phyloP scores from a whole-genome alignment of 345 rosid genomes.

The Salix suchowensis region DNA sequence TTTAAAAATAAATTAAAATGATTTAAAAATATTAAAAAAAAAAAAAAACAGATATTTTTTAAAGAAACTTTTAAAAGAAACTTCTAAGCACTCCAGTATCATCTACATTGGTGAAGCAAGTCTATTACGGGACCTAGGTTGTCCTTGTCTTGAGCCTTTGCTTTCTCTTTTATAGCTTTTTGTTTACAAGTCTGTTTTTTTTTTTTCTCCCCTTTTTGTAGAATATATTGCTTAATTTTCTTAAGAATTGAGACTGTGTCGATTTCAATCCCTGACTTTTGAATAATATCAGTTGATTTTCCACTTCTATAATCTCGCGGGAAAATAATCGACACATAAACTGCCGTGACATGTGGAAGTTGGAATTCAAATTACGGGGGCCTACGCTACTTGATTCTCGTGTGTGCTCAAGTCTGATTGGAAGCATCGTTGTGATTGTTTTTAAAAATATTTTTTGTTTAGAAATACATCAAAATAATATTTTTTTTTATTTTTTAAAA shows the following conservation, averaged over 20 bases:
- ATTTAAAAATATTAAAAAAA: too few species aligned
- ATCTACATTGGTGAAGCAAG: not conserved
- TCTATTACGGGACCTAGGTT: not conserved
- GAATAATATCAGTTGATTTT: not conserved
- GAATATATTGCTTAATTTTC: too few species aligned
- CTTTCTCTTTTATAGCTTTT: not conserved
- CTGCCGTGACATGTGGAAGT: not conserved
- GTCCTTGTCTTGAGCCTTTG: not conserved
- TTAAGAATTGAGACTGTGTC: not conserved
- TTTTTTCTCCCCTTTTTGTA: too few species aligned
- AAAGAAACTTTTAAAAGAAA: too few species aligned
- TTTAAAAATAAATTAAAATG: too few species aligned
- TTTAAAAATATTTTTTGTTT: too few species aligned
- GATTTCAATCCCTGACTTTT: not conserved
- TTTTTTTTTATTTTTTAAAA: not conserved
- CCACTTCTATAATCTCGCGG: not conserved
- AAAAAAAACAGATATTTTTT: too few species aligned
- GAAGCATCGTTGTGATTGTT: too few species aligned
- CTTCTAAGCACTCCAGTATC: too few species aligned
- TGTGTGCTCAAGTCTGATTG: fast-evolving
- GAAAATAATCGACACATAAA: not conserved
- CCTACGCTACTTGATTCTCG: not conserved
- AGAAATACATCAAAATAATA: too few species aligned
- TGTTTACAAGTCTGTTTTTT: not conserved
- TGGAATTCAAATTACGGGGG: not conserved